Evolutionary conservation across 768 basidiomycete genomes (phyloP), one percentile per base, ranked within the genome.

Genomic region (Agrocybe chaxingu): DNA sequence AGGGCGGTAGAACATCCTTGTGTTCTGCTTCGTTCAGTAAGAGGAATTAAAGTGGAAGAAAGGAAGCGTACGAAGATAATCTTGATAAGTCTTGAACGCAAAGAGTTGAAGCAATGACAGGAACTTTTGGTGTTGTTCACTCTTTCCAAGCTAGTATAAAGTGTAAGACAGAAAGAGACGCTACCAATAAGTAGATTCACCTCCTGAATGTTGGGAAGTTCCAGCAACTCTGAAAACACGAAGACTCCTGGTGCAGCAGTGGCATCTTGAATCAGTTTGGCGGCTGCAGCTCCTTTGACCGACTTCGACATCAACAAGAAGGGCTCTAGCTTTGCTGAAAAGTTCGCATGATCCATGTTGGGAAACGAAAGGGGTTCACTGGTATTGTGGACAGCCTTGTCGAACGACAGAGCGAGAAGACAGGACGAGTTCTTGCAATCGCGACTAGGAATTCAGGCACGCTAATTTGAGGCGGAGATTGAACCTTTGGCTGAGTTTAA

Each of bases 281-380:
- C 94, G 0, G 94, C 93, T 0, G 89, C 92, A 0, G 92, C 92
- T 1, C 96, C 96, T 62, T 92, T 95, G 8, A 89, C 81, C 0
- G 90, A 89, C 65, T 95, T 94, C 3, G 87, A 92, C 71, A 98
- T 92, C 52, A 98, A 80, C 38, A 97, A 66, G 68, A 89, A 97
- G 0, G 93, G 92, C 70, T 98, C 94, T 8, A 93, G 76, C 58
- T 87, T 90, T 11, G 82, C 73, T 4, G 80, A 65, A 48, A 82
- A 82, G 62, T 82, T 81, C 24, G 78, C 82, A 6, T 85, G 66
- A 56, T 88, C 85, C 84, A 87, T 87, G 48, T 39, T 54, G 35
- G 8, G 16, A 42, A 12, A 16, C 36, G n/a, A 36, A n/a, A 9
- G 35, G 8, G 35, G n/a, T 37, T 11, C 11, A 7, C 7, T 11